phyloP scores from a whole-genome alignment of 2,329 filamentous ascomycete genomes.

The Verticillium isaacii region DNA sequence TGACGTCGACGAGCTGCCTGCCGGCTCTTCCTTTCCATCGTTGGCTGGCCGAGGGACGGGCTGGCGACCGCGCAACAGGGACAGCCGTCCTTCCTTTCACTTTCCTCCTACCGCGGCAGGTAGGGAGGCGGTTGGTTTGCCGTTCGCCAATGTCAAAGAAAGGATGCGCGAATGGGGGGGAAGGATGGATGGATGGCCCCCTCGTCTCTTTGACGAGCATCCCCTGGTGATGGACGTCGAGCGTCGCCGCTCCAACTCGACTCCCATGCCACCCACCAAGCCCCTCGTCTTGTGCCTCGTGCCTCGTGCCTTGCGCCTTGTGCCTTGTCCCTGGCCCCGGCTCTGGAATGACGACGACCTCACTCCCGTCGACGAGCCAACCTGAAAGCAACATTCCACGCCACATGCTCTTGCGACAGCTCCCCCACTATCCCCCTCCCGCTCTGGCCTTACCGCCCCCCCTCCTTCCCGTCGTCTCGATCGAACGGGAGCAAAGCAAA shows the following conservation, averaged over 20 bases:
- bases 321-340: background rate
- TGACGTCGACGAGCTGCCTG: background rate
- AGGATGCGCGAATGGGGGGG: too few species aligned
- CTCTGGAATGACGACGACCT: slow-evolving; percentile 12
- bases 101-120: background rate
- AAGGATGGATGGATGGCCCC: background rate
- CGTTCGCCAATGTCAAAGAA: background rate
- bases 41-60: too few species aligned
- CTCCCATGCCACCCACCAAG: background rate
- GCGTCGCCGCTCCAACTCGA: background rate
- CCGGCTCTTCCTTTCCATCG: background rate
- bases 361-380: slow-evolving; percentile 9
- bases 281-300: background rate
- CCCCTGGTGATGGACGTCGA: background rate
- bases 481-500: background rate
- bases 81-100: background rate
- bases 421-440: slow-evolving; percentile 1
- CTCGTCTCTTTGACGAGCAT: background rate
- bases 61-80: too few species aligned
- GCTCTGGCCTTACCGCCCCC: background rate
- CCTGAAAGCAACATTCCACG: slow-evolving; percentile 10
- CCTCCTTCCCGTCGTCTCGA: background rate
- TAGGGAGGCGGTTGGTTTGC: background rate
- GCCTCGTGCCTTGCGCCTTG: background rate
- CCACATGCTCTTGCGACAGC: background rate